Conservation (phyloP, 1,284 basidiomycete species). For the Psilocybe mexicana region DNA sequence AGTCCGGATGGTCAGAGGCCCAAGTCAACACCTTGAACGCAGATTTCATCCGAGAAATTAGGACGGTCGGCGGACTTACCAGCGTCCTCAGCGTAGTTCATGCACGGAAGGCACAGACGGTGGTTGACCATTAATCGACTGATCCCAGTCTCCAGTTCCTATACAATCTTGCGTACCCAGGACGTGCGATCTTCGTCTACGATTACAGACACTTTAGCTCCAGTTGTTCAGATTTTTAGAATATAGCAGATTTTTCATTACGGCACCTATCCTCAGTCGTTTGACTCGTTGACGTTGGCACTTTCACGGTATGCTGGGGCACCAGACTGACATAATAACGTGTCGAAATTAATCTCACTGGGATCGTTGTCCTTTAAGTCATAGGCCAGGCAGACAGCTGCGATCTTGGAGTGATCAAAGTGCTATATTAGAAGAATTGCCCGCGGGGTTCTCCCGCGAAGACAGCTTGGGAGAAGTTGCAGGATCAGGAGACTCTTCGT, state of each 20-base stretch:
- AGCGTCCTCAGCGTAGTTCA: constrained; percentile 17
- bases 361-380: not conserved
- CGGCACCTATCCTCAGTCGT: not conserved
- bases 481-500: not conserved
- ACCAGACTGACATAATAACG: not conserved
- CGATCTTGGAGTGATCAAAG: not conserved
- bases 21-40: constrained; percentile 10
- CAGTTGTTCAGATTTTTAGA: not conserved
- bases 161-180: not conserved
- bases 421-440: not conserved
- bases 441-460: constrained; percentile 7
- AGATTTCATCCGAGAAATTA: constrained; percentile 18
- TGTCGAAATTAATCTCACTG: not conserved
- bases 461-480: not conserved
- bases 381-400: not conserved
- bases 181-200: not conserved
- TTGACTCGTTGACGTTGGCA: not conserved
- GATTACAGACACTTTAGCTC: not conserved
- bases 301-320: not conserved
- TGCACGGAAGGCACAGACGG: constrained; percentile 18
- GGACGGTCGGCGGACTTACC: constrained; percentile 13
- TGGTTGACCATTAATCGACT: not conserved
- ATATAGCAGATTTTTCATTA: not conserved
- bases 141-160: not conserved
- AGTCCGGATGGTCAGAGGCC: constrained; percentile 13